phyloP scores from a whole-genome alignment of 2,329 filamentous ascomycete species.

The Fusarium praegraminearum region DNA sequence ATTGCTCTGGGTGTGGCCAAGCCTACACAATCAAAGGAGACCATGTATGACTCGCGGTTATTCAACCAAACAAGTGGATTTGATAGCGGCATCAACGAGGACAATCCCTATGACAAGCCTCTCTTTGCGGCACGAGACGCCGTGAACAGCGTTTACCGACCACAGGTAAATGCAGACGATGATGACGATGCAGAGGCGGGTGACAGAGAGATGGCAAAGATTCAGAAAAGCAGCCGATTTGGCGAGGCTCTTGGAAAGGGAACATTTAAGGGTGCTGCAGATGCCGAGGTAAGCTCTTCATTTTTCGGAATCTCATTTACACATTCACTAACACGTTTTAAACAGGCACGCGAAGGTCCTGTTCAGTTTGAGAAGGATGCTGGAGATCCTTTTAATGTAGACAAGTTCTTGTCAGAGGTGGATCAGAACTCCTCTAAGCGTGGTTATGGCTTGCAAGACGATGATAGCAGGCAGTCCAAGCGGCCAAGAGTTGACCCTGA shows the following conservation, averaged over 20 bases:
- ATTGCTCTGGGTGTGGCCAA: constrained; percentile 94
- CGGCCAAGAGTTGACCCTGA: constrained; percentile 79
- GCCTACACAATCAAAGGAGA: constrained; percentile 89
- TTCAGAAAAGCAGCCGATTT: constrained; percentile 87
- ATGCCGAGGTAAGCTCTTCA: constrained; percentile 75
- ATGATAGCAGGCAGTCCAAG: constrained; percentile 72
- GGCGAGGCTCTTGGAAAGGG: constrained; percentile 87
- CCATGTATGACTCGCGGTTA: constrained; percentile 95
- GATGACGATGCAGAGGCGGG: constrained; percentile 83
- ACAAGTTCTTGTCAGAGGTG: constrained; percentile 89
- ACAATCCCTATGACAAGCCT: constrained; percentile 97
- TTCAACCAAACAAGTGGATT: constrained; percentile 97
- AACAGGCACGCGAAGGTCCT: constrained; percentile 82
- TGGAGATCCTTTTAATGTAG: constrained; percentile 90
- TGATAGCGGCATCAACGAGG: constrained; percentile 93
- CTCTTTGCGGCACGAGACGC: constrained; percentile 96
- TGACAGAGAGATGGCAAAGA: constrained; percentile 85
- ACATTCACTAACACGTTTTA: constrained; percentile 48
- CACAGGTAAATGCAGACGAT: constrained; percentile 78
- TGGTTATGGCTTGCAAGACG: constrained; percentile 80
- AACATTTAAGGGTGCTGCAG: constrained; percentile 88
- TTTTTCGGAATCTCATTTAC: background rate
- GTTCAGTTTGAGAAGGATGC: constrained; percentile 96
- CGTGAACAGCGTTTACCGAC: constrained; percentile 92
- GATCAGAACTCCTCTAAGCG: constrained; percentile 75